Conservation (phyloP, 2,329 filamentous ascomycete genomes). For the Pyrenophora tritici-repentis region DNA sequence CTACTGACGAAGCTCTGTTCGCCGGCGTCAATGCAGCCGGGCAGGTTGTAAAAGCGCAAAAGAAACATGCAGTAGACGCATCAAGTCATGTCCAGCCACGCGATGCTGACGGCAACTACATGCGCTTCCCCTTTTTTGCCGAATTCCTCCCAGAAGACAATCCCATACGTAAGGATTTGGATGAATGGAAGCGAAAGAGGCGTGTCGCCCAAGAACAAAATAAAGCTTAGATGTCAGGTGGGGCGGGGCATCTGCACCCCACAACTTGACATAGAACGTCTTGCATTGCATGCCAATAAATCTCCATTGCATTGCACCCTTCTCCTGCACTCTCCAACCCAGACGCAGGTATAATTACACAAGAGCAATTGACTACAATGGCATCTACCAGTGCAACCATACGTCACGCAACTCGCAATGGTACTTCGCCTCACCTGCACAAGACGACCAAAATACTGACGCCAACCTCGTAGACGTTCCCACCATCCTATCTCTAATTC, state of each 20-base stretch:
- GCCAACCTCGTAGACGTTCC: constrained; percentile 67
- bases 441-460: background rate
- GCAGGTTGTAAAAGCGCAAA: constrained; percentile 5
- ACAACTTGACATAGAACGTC: constrained; percentile 21
- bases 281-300: background rate
- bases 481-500: constrained; percentile 79
- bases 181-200: constrained; percentile 27
- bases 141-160: constrained; percentile 25
- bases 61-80: constrained; percentile 3
- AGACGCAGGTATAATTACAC: background rate
- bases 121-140: constrained; percentile 31
- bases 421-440: constrained; percentile 44
- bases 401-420: constrained; percentile 65
- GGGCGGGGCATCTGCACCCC: constrained; percentile 1
- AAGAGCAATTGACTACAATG: constrained; percentile 23
- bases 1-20: constrained; percentile 34
- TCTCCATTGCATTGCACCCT: background rate
- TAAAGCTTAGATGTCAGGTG: background rate
- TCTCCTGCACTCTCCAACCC: background rate
- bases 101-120: constrained; percentile 21
- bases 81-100: constrained; percentile 15
- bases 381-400: constrained; percentile 48
- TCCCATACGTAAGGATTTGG: constrained; percentile 25
- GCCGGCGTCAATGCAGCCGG: constrained; percentile 35
- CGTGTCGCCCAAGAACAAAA: constrained; percentile 12